phyloP scores from a whole-genome alignment of 768 basidiomycete species.

The Suillus subaureus region DNA sequence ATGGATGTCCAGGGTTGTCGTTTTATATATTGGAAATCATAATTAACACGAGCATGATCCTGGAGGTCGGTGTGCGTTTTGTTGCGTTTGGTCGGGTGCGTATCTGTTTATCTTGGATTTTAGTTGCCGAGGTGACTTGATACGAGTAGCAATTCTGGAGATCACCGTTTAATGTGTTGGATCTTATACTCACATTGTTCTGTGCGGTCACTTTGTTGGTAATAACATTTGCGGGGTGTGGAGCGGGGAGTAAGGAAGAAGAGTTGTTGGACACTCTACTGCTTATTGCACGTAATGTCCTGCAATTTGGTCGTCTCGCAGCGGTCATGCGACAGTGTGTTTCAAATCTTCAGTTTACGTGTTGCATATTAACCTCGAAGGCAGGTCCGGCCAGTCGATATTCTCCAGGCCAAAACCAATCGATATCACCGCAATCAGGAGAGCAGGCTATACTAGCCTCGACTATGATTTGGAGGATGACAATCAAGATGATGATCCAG shows the following conservation, averaged over 20 bases:
- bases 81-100: conserved; percentile 91
- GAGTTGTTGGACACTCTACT: conserved; percentile 92
- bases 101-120: conserved; percentile 14
- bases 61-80: conserved; percentile 90
- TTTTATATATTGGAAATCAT: conserved; percentile 91
- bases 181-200: conserved; percentile 85
- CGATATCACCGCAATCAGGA: conserved; percentile 71
- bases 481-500: conserved; percentile 44
- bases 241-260: conserved; percentile 84
- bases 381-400: conserved; percentile 85
- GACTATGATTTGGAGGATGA: conserved; percentile 75
- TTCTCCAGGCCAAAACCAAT: conserved; percentile 87
- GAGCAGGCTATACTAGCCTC: conserved; percentile 60
- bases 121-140: background rate
- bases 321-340: conserved; percentile 92
- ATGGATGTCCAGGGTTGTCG: conserved; percentile 83
- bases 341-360: conserved; percentile 10
- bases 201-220: conserved; percentile 89
- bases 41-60: conserved; percentile 89
- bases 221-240: conserved; percentile 86
- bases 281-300: conserved; percentile 87
- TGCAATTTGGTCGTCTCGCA: conserved; percentile 91
- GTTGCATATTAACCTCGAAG: conserved; percentile 6
- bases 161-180: conserved; percentile 89
- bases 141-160: conserved; percentile 88